phyloP scores from a whole-genome alignment of 192 early-diverging fungal species.

The Haplosporangium gracile region DNA sequence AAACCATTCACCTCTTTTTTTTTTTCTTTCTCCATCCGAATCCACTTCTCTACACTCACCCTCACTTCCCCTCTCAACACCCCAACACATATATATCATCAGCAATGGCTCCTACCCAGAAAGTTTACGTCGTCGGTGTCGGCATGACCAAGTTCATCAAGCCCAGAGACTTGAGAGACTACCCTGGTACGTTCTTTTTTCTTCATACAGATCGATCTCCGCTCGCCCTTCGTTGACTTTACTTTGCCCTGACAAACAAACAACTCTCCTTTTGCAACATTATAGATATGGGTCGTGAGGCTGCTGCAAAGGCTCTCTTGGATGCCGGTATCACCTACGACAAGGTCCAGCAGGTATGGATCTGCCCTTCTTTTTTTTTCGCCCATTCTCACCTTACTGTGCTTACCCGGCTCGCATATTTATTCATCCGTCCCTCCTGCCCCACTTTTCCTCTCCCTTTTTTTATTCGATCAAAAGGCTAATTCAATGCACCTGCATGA shows the following conservation, averaged over 20 bases:
- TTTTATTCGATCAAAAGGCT: background rate
- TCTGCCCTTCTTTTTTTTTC: background rate
- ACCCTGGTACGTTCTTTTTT: constrained; percentile 55
- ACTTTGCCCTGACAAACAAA: constrained; percentile 1
- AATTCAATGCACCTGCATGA: background rate
- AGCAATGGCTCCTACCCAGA: constrained; percentile 50
- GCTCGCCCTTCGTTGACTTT: background rate
- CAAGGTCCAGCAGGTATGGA: constrained; percentile 64
- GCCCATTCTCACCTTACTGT: background rate
- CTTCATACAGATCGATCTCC: background rate
- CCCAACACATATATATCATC: background rate
- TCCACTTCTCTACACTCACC: constrained; percentile 7
- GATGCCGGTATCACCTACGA: constrained; percentile 81
- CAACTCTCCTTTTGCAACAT: background rate
- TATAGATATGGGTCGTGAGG: constrained; percentile 71
- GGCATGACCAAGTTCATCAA: constrained; percentile 76
- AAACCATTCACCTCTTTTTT: background rate
- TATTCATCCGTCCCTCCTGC: constrained; percentile 11
- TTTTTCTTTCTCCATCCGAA: background rate
- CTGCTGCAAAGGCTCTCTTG: constrained; percentile 75
- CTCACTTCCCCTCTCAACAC: background rate
- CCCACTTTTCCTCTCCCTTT: background rate
- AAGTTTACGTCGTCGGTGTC: constrained; percentile 67
- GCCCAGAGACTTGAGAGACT: constrained; percentile 65
- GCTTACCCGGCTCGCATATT: constrained; percentile 25